A percentile compares a stretch with the other conserved stretches of the same genome.
Evolutionary conservation across 441 rosid species (phyloP).

Genomic region (Brassica balearica): DNA sequence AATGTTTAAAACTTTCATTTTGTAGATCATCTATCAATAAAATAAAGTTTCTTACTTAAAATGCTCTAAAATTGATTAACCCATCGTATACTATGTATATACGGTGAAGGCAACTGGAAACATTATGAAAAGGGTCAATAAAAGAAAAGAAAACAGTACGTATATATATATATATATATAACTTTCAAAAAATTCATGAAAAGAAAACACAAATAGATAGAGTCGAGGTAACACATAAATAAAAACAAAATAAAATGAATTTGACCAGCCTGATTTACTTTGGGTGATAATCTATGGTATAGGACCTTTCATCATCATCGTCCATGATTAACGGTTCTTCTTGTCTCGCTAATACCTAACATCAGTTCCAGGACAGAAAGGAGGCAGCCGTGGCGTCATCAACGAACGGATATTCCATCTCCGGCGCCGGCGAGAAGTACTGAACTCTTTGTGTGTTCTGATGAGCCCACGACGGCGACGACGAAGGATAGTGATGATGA

Average conservation of each 20-base stretch:
- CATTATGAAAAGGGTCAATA: neutral
- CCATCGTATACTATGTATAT: too few relatives aligned
- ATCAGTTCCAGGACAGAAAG: constrained; percentile 91
- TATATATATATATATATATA: constrained; percentile 16
- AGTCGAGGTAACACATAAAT: constrained; percentile 25
- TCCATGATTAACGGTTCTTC: neutral
- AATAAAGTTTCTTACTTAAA: too few relatives aligned
- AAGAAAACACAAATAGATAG: constrained; percentile 38
- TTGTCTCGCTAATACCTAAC: constrained; percentile 41
- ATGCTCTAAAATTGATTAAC: too few relatives aligned
- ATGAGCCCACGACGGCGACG: constrained; percentile 58
- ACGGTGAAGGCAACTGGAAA: too few relatives aligned
- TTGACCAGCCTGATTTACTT: constrained; percentile 43
- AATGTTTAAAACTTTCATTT: too few relatives aligned
- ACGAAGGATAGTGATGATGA: constrained; percentile 37
- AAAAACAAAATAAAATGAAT: constrained; percentile 31
- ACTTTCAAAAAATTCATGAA: constrained; percentile 43
- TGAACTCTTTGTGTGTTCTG: constrained; percentile 60
- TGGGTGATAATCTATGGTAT: constrained; percentile 27
- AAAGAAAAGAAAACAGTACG: constrained; percentile 14
- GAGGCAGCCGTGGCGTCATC: constrained; percentile 67
- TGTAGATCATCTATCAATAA: too few relatives aligned
- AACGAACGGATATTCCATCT: constrained; percentile 71
- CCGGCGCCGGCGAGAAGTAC: constrained; percentile 59
- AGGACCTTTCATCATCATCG: constrained; percentile 30